Conservation (phyloP, 257 asterid genomes). For the Solanum sitiens region DNA sequence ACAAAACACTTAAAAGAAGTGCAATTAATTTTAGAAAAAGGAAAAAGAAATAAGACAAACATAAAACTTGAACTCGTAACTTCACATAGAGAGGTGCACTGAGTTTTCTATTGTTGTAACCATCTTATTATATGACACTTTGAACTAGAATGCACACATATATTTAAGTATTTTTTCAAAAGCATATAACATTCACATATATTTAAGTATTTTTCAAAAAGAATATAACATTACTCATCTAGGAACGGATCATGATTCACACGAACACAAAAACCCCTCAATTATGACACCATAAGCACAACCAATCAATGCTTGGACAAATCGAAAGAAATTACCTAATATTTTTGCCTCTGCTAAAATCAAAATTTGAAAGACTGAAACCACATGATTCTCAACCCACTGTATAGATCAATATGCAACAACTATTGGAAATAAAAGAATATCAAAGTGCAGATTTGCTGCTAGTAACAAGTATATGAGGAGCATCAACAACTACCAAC, state of each 20-base stretch:
- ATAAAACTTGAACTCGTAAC: not conserved
- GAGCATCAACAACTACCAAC: not conserved
- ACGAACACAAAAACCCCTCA: not conserved
- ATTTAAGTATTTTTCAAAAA: not conserved
- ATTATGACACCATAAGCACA: not conserved
- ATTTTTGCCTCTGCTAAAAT: not conserved
- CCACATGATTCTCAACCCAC: too few species aligned
- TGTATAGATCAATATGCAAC: not conserved
- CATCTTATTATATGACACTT: not conserved
- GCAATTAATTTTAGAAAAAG: not conserved
- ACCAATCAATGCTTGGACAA: not conserved
- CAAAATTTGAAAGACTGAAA: too few species aligned
- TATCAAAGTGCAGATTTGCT: not conserved
- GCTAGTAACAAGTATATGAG: not conserved
- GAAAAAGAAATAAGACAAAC: too few species aligned
- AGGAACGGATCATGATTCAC: not conserved
- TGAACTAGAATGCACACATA: not conserved
- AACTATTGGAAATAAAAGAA: not conserved
- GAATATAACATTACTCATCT: not conserved
- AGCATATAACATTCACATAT: not conserved
- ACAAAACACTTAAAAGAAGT: not conserved
- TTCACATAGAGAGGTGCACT: not conserved
- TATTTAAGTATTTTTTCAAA: not conserved
- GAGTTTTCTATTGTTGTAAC: too few species aligned
- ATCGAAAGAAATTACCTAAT: not conserved